A percentile compares a stretch with the other conserved stretches of the same genome.
These are phyloP conservation scores for Nectriaceae sp. DNA, from an alignment of 2,329 filamentous ascomycete species.

Conservation along the genomic window DNA sequence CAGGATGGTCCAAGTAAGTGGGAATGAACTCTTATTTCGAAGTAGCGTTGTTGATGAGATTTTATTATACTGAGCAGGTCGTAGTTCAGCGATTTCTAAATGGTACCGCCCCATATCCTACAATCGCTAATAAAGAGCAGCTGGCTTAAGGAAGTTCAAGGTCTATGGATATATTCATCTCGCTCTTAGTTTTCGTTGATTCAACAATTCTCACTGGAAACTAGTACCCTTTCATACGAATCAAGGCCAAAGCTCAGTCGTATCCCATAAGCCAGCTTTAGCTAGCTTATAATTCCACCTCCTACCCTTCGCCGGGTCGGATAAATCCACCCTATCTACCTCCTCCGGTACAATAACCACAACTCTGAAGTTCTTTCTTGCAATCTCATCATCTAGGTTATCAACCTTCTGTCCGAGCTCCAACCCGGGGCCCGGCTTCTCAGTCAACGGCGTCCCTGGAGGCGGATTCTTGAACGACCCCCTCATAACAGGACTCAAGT, in stretches of 20 bases:
- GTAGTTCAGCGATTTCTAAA: too few species aligned
- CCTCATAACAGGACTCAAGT: conserved; percentile 78
- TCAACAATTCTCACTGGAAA: too few species aligned
- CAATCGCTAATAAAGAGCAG: too few species aligned
- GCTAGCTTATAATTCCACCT: conserved; percentile 70
- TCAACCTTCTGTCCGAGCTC: conserved; percentile 65
- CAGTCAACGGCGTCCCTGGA: conserved; percentile 62
- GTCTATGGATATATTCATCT: too few species aligned
- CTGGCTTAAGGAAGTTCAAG: too few species aligned
- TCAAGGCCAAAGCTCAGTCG: conserved; percentile 69
- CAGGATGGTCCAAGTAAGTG: too few species aligned
- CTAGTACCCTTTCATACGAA: too few species aligned
- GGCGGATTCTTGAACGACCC: conserved; percentile 73
- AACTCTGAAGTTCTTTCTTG: conserved; percentile 77
- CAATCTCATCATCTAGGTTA: conserved; percentile 69
- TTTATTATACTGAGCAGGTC: too few species aligned
- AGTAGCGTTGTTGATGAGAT: too few species aligned
- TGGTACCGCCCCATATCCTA: too few species aligned
- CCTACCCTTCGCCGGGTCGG: conserved; percentile 61
- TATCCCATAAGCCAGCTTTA: conserved; percentile 59
- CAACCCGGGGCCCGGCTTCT: conserved; percentile 45
- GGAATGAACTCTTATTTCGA: too few species aligned
- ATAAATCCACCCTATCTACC: conserved; percentile 74
- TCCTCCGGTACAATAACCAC: conserved; percentile 79
- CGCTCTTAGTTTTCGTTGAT: too few species aligned